Evolutionary conservation across 2,329 filamentous ascomycete species (phyloP), one percentile per base, ranked within the genome.

Genomic region (Pseudocercospora pini-densiflorae): DNA sequence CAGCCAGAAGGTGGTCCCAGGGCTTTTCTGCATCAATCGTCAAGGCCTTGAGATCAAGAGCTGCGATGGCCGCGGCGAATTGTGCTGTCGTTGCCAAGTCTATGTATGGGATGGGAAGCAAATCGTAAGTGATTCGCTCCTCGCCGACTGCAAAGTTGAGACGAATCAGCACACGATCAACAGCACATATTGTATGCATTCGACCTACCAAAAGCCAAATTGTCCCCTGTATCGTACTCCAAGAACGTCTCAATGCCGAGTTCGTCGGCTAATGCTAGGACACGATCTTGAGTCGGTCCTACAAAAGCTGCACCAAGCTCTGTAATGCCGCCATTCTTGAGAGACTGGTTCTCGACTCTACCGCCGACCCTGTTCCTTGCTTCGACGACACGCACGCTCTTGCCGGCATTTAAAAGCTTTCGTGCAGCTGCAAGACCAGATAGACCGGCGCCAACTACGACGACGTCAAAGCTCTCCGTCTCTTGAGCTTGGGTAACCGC

Each of bases 271-370:
- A 76, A 64, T 16, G 67, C 68, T 0, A 74, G 57, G 1, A 74
- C 68, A 8, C 63, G 66, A 24, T 74, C 68, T 51, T 76, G 66
- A 5, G 72, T 74, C 47, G 70, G 75, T 24, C 73, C 73, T 2
- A 76, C 62, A 10, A 73, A 77, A 7, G 68, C 72, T 8, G 69
- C 75, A 6, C 74, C 75, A 9, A 73, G 64, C 36, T 77, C 75
- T n/a, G 67, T 70, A 6, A 68, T 59, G 5, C 63, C 61, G 6
- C 71, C 70, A 16, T 69, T 68, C 1, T 63, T 59, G 2, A 74
- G 29, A 8, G 67, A 45, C 6, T 31, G 81, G 19, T 69, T 68
- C 5, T 65, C 59, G 5, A 74, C 43, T 14, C 68, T 66, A 76
- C 75, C 74, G 21, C 74, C 74, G 1, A 77, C 71, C 16, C 73